Conservation (phyloP, 257 asterid genomes). For the Prunella vulgaris region DNA sequence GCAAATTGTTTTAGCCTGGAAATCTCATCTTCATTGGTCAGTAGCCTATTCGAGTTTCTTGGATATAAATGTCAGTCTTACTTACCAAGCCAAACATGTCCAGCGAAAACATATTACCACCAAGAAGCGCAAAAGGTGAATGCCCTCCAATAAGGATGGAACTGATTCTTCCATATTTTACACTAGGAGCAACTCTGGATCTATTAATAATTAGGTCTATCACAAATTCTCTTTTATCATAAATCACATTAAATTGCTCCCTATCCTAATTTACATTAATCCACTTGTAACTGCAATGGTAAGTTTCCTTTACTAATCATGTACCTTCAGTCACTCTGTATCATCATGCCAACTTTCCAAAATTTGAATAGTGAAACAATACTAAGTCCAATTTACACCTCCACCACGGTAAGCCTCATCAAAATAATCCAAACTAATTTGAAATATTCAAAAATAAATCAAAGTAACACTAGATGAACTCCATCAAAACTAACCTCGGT, state of each 20-base stretch:
- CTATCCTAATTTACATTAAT: background rate
- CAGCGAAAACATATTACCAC: background rate
- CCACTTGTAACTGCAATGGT: constrained; percentile 9
- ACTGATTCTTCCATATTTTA: background rate
- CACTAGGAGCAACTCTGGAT: background rate
- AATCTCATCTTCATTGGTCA: constrained; percentile 15
- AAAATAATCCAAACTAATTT: background rate
- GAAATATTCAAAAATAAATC: background rate
- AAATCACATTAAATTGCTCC: constrained; percentile 6
- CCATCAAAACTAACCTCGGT: constrained; percentile 62
- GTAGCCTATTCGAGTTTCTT: constrained; percentile 6
- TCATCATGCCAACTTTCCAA: constrained; percentile 11
- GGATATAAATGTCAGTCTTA: constrained; percentile 4
- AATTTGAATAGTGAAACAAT: background rate
- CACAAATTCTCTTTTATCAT: constrained; percentile 6
- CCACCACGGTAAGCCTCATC: background rate
- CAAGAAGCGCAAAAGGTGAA: background rate
- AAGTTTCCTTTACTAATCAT: constrained; percentile 16
- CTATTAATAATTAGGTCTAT: constrained; percentile 11
- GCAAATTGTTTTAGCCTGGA: background rate
- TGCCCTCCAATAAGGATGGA: background rate
- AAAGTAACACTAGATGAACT: background rate
- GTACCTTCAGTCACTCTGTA: background rate
- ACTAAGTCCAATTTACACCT: constrained; percentile 8
- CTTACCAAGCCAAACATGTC: background rate